These are phyloP conservation scores for Exsudoporus frostii DNA, from an alignment of 768 basidiomycete species.

Conservation along the genomic window DNA sequence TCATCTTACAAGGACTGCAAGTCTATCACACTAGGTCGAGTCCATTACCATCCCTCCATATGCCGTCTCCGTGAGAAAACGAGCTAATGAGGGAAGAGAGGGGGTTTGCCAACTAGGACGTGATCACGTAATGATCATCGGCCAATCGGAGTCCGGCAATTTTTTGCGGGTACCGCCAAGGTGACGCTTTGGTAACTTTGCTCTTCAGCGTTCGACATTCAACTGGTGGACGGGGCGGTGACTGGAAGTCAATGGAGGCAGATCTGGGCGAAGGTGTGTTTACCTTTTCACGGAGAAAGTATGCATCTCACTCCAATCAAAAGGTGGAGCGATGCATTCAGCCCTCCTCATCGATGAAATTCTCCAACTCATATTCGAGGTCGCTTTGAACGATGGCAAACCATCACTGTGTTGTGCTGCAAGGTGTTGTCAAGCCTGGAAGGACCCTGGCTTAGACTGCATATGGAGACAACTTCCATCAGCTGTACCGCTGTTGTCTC, in stretches of 20 bases:
- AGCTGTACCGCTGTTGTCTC: slow-evolving; percentile 38
- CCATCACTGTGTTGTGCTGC: slow-evolving; percentile 36
- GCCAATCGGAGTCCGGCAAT: slow-evolving; percentile 11
- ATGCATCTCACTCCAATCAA: neutral
- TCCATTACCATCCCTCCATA: neutral
- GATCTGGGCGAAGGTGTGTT: slow-evolving; percentile 5
- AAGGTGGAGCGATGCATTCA: slow-evolving; percentile 36
- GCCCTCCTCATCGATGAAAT: slow-evolving; percentile 50
- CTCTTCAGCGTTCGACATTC: neutral
- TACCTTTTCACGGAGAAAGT: neutral
- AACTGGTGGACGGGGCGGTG: neutral
- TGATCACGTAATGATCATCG: slow-evolving; percentile 9
- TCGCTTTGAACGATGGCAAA: slow-evolving; percentile 28
- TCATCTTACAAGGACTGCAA: neutral
- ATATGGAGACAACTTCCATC: slow-evolving; percentile 44
- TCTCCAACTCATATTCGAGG: slow-evolving; percentile 41
- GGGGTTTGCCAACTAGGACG: neutral
- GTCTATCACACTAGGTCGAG: neutral
- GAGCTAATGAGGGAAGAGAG: too few relatives aligned
- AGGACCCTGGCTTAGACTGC: slow-evolving; percentile 45
- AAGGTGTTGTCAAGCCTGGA: slow-evolving; percentile 45
- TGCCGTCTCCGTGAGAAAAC: neutral
- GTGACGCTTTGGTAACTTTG: neutral
- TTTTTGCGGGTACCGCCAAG: slow-evolving; percentile 20
- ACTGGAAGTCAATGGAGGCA: neutral